Evolutionary conservation across 2,329 filamentous ascomycete genomes (phyloP).

Genomic region (Microdochium bolleyi): DNA sequence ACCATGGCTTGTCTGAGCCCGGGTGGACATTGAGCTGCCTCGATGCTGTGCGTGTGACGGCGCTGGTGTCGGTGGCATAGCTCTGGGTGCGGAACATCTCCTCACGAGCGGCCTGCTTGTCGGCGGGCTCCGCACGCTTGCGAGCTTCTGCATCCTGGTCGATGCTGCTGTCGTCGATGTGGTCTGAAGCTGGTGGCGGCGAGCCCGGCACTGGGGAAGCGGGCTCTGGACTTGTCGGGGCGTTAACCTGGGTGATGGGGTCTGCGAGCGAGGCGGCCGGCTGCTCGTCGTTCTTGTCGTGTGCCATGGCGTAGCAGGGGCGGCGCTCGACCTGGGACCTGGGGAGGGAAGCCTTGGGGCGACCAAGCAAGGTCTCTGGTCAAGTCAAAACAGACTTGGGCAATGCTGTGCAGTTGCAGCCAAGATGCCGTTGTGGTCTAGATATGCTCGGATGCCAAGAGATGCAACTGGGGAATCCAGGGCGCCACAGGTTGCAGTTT

Average conservation of each 20-base stretch:
- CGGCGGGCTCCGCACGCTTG: constrained; percentile 13
- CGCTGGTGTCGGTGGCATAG: constrained; percentile 45
- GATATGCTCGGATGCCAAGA: background rate
- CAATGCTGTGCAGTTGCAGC: too few species aligned
- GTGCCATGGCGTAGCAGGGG: constrained; percentile 13
- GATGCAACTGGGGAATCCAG: background rate
- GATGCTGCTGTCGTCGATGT: background rate
- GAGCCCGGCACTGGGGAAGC: background rate
- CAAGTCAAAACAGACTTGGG: background rate
- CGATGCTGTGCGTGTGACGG: constrained; percentile 33
- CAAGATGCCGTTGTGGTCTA: background rate
- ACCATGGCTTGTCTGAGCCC: constrained; percentile 48
- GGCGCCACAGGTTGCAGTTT: too few species aligned
- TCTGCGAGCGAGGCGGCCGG: constrained; percentile 14
- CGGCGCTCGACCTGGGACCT: constrained; percentile 1
- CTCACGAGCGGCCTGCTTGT: constrained; percentile 17
- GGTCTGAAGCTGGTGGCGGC: background rate
- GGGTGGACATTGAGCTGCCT: constrained; percentile 16
- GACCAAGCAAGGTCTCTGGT: background rate
- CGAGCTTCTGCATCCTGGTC: constrained; percentile 19
- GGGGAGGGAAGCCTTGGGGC: background rate
- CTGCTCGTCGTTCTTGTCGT: constrained; percentile 13
- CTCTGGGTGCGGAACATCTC: constrained; percentile 37
- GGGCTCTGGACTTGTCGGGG: constrained; percentile 1
- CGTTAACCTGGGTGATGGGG: constrained; percentile 11